These are phyloP conservation scores for Myriosclerotinia duriaeana DNA, from an alignment of 2,329 filamentous ascomycete genomes.

Conservation along the genomic window DNA sequence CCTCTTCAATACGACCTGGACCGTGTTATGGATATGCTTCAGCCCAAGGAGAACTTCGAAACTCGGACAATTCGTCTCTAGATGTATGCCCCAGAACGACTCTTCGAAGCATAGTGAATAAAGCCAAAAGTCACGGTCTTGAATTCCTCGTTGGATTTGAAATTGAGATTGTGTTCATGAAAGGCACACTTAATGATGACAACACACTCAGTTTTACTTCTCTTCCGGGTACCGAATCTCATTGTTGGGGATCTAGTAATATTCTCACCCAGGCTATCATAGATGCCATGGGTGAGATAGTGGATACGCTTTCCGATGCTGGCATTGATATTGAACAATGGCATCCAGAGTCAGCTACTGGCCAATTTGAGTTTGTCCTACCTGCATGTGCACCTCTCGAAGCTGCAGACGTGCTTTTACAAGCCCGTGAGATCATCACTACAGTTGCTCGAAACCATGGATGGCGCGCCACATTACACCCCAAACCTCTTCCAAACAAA, in stretches of 20 bases:
- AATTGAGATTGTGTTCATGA: conserved; percentile 74
- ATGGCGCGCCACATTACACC: conserved; percentile 42
- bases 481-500: conserved; percentile 11
- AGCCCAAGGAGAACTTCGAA: conserved; percentile 65
- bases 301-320: conserved; percentile 56
- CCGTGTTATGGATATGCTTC: conserved; percentile 61
- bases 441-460: conserved; percentile 5
- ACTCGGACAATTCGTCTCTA: conserved; percentile 53
- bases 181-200: conserved; percentile 37
- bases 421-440: conserved; percentile 18
- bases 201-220: conserved; percentile 43
- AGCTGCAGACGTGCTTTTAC: conserved; percentile 21
- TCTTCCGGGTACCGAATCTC: conserved; percentile 57
- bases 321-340: conserved; percentile 20
- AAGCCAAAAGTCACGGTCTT: conserved; percentile 53
- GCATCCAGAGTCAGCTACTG: conserved; percentile 18
- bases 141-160: conserved; percentile 74
- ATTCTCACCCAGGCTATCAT: conserved; percentile 57
- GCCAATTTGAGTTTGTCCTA: conserved; percentile 24
- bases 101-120: conserved; percentile 55
- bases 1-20: conserved; percentile 59
- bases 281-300: conserved; percentile 64
- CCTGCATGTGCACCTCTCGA: conserved; percentile 18
- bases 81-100: conserved; percentile 64
- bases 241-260: conserved; percentile 69